These are phyloP conservation scores for Eremothecium sinecaudum DNA, from an alignment of 1,139 yeast genomes.

Conservation along the genomic window DNA sequence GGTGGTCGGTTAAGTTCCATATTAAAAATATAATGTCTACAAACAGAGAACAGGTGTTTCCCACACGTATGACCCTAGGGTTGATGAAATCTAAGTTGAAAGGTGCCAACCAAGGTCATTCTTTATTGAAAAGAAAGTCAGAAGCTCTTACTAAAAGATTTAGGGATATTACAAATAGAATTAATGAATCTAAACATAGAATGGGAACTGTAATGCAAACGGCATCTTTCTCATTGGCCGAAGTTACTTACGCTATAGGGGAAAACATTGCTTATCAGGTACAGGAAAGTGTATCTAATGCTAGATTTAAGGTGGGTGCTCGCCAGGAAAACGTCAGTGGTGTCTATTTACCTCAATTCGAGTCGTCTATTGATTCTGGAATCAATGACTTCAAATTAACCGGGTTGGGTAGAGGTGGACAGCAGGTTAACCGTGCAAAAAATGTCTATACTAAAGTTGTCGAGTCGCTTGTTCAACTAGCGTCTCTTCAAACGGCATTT, in stretches of 20 bases:
- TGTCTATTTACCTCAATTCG: slow-evolving; percentile 88
- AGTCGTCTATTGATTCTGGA: slow-evolving; percentile 68
- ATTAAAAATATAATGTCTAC: slow-evolving; percentile 30
- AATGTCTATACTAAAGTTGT: slow-evolving; percentile 89
- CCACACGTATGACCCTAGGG: slow-evolving; percentile 95
- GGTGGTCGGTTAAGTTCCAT: no score
- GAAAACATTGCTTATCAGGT: slow-evolving; percentile 91
- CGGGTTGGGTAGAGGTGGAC: slow-evolving; percentile 97
- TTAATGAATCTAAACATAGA: slow-evolving; percentile 89
- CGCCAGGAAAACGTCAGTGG: slow-evolving; percentile 96
- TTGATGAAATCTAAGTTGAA: slow-evolving; percentile 90
- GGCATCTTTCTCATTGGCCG: slow-evolving; percentile 95
- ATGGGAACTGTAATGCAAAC: slow-evolving; percentile 99
- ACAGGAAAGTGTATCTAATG: slow-evolving; percentile 84
- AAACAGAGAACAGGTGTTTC: slow-evolving; percentile 77
- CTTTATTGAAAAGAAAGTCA: slow-evolving; percentile 84
- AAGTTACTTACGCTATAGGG: slow-evolving; percentile 95
- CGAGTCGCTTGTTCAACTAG: slow-evolving; percentile 89
- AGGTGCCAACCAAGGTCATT: slow-evolving; percentile 96
- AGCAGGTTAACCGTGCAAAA: slow-evolving; percentile 92
- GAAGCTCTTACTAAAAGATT: slow-evolving; percentile 95
- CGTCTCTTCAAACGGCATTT: slow-evolving; percentile 91
- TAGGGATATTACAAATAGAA: slow-evolving; percentile 88
- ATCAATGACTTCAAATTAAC: slow-evolving; percentile 93
- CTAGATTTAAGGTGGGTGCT: slow-evolving; percentile 83